Base-by-base conservation (phyloP, 1,284 basidiomycete species). In the Puccinia horiana region DNA sequence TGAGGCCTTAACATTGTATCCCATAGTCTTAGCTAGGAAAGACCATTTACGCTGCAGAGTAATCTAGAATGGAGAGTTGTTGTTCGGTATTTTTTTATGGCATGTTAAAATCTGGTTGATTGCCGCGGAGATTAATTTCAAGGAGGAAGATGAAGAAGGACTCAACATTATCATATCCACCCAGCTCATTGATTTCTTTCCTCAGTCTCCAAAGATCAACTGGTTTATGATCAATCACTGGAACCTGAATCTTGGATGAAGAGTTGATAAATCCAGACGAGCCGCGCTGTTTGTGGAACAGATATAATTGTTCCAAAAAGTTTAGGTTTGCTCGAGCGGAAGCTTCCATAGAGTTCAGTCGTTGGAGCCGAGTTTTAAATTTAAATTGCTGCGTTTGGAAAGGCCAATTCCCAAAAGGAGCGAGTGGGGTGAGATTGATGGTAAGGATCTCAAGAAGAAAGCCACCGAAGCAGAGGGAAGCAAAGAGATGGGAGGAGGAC, bases 301-400 rank as follows among this genome's bases (percentile, higher is more conserved):
- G 86, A 88, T 96, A 96, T 58, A 99, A 90, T 88, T 98, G 95
- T 87, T 99, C 96, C 84, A 97, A 88, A 88, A 98, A 99, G 89
- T 98, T 98, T 87, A 98, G 89, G 87, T 97, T 96, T 63, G 96
- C 96, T 84, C 97, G 90, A 76, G 95, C 96, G 75, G 95, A 94
- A 20, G 97, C 97, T 88, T 98, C 96, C 85, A 99, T 95, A 84
- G 94, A 95, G 87, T 98, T 98, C 85, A 99, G 90, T 82, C 93
- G 91, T 88, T 98, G 96, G 73, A 98, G 89, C 75, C 97, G 92
- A 74, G 96, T 99, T 88, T 94, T 95, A 89, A 99, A 99, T 84
- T 93, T 93, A 88, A 95, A 96, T 83, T 89, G 89, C 93, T 96
- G 69, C 23, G 12, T 76, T 5, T 4, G n/a, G 26, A 58, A 40